Conservation (phyloP, 495 filamentous ascomycete genomes). For the Lepidopterella palustris region DNA sequence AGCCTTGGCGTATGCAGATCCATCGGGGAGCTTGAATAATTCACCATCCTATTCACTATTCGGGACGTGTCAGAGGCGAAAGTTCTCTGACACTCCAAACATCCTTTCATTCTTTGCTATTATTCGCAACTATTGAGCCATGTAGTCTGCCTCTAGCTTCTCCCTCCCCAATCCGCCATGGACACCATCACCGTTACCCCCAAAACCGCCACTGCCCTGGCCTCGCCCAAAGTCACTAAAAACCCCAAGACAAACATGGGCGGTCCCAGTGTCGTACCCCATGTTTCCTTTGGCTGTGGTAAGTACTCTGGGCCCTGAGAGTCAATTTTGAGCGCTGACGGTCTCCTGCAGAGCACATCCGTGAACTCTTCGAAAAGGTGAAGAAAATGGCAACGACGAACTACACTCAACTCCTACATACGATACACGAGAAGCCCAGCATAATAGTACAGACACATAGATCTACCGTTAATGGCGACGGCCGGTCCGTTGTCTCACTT, state of each 20-base stretch:
- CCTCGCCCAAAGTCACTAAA: conserved; percentile 36
- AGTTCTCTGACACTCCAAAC: not conserved
- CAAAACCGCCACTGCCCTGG: conserved; percentile 26
- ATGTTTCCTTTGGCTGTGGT: conserved; percentile 31
- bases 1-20: not conserved
- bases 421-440: conserved; percentile 26
- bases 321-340: conserved; percentile 10
- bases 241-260: conserved; percentile 27
- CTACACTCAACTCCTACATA: conserved; percentile 31
- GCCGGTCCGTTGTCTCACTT: conserved; percentile 41
- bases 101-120: not conserved
- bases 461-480: conserved; percentile 11
- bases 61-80: not conserved
- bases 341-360: conserved; percentile 30
- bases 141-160: conserved; percentile 9
- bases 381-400: conserved; percentile 28
- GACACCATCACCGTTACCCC: conserved; percentile 29
- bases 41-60: not conserved
- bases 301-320: conserved; percentile 4
- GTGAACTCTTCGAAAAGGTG: conserved; percentile 26
- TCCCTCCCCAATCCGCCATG: conserved; percentile 17
- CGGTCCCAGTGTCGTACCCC: conserved; percentile 18
- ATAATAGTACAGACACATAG: conserved; percentile 30
- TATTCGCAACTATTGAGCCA: not conserved
- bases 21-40: not conserved